Conservation (phyloP, 2,329 filamentous ascomycete genomes). For the Mariannaea elegans region DNA sequence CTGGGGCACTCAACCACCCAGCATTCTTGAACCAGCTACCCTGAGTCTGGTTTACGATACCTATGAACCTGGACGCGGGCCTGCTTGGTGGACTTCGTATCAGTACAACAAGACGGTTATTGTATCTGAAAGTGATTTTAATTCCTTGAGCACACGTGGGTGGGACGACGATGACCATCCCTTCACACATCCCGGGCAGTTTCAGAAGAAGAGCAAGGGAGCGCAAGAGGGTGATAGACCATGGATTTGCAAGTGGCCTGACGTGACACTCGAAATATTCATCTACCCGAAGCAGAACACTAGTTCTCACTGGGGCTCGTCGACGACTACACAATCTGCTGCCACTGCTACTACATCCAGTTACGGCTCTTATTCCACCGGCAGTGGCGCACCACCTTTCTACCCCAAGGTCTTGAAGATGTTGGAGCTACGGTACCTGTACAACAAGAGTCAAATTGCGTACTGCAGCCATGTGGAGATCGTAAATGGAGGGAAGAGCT, state of each 20-base stretch:
- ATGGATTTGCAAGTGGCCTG: constrained; percentile 68
- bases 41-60: constrained; percentile 63
- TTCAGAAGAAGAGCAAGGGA: constrained; percentile 31
- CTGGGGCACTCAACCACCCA: constrained; percentile 65
- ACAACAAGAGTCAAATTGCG: constrained; percentile 45
- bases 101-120: constrained; percentile 66
- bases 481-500: constrained; percentile 47
- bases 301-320: constrained; percentile 39
- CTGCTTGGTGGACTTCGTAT: constrained; percentile 64
- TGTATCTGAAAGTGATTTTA: constrained; percentile 54
- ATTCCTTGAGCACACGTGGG: constrained; percentile 41
- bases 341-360: constrained; percentile 21
- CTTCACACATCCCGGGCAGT: constrained; percentile 37
- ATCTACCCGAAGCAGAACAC: constrained; percentile 64
- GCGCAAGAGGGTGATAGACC: constrained; percentile 59
- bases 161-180: constrained; percentile 26
- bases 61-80: constrained; percentile 56
- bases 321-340: constrained; percentile 26
- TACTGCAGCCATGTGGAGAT: constrained; percentile 61
- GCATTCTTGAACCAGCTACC: constrained; percentile 47
- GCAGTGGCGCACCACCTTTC: constrained; percentile 28
- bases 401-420: constrained; percentile 66
- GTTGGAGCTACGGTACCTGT: constrained; percentile 59
- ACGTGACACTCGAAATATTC: constrained; percentile 64
- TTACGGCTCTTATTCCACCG: neutral